Evolutionary conservation across 106 monocot species (phyloP), one percentile per base, ranked within the genome.

Genomic region (Dendrobium nobile): DNA sequence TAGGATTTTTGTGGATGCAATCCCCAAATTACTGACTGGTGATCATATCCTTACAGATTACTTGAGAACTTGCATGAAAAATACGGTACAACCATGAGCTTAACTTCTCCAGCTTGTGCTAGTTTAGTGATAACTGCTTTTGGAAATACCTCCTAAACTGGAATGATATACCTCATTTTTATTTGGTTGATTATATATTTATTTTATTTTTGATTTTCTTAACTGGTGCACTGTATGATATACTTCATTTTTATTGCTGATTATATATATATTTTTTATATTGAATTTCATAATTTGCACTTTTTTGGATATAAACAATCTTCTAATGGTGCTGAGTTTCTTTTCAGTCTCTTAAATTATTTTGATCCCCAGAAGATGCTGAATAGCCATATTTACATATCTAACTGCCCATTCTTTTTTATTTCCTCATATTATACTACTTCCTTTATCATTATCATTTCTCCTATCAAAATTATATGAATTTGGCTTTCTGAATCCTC

Each of bases 1-100:
- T 87, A 98, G 98, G 90, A 74, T 88, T 28, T 98, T 98, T 85
- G 89, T 89, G 73, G 88, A 94, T 82, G 55, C 79, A 59, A 79
- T 85, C 24, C 94, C 98, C 33, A 98, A 95, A 77, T 74, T 98
- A 78, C 81, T 98, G 83, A 85, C 59, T 73, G 87, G 88, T 79
- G 92, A 92, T 78, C 28, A 77, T 17, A 78, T 54, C 9, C 48
- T 95, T 65, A 58, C 47, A 78, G 54, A 65, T 77, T 79, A 22
- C 84, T 54, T 94, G 44, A 61, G 67, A 77, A 45, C 26, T 61
- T 77, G 82, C 76, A 58, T 83, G 73, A 84, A 89, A 67, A 85
- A 89, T 76, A 74, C 84, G 85, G 97, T 97, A 89, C 73, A 82
- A 16, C 33, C 28, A 33, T 51, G 47, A 67, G 9, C 61, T 41